Conservation (phyloP, 192 early-diverging fungal species). For the Backusella sp. region DNA sequence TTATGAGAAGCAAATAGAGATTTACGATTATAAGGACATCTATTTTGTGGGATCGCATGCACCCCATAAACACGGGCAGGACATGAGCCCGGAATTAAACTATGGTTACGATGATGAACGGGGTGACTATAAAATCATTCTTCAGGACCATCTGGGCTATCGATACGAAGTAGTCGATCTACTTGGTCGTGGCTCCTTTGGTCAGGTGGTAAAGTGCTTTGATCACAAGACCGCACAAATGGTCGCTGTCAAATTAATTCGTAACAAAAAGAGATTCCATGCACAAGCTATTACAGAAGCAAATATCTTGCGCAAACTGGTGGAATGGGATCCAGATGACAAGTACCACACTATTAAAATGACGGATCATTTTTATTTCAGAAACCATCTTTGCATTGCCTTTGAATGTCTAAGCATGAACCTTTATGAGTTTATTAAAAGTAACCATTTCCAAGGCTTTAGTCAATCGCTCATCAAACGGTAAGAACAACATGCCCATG, state of each 20-base stretch:
- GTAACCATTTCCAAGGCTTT: conserved; percentile 85
- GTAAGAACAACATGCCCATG: conserved; percentile 22
- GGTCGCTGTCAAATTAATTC: conserved; percentile 90
- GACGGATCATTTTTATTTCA: conserved; percentile 86
- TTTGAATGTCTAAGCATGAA: conserved; percentile 91
- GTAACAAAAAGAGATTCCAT: conserved; percentile 93
- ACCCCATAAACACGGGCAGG: not conserved
- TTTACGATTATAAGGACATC: conserved; percentile 6
- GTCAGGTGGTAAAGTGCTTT: conserved; percentile 88
- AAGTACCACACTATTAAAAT: conserved; percentile 79
- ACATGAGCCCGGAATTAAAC: not conserved
- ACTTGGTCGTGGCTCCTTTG: conserved; percentile 91
- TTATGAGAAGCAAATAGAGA: conserved; percentile 69
- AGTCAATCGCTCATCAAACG: conserved; percentile 63
- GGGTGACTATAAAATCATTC: conserved; percentile 85
- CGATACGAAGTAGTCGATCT: conserved; percentile 87
- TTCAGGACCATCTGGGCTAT: conserved; percentile 84
- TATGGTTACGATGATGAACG: conserved; percentile 75
- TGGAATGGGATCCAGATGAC: conserved; percentile 74
- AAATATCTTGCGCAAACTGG: conserved; percentile 81
- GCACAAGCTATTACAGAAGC: conserved; percentile 89
- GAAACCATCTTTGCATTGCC: conserved; percentile 90
- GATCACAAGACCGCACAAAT: conserved; percentile 87
- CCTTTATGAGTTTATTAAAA: conserved; percentile 93
- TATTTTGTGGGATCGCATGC: conserved; percentile 22